Percentiles rank a stretch among this genome's conserved stretches.
These are phyloP conservation scores for Takashimella koratensis DNA, from an alignment of 1,284 basidiomycete species.

Conservation along the genomic window DNA sequence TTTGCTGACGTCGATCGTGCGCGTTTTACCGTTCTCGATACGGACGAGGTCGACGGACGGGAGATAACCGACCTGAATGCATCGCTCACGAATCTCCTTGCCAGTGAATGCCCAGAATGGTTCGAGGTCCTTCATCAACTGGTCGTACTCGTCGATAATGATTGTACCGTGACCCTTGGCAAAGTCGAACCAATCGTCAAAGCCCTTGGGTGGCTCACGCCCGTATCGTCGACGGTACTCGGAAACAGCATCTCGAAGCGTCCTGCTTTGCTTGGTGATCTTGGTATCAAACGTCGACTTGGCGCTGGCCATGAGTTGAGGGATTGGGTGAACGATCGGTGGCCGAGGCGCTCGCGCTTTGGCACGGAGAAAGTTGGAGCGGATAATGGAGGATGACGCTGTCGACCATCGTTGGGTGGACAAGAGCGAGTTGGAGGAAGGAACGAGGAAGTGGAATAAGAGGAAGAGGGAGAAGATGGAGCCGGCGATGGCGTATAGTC, in stretches of 20 bases:
- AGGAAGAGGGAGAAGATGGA: slow-evolving; percentile 26
- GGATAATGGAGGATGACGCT: slow-evolving; percentile 45
- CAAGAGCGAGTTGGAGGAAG: slow-evolving; percentile 28
- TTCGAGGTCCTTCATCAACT: slow-evolving; percentile 69
- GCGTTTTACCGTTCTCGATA: slow-evolving; percentile 62
- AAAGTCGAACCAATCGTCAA: slow-evolving; percentile 85
- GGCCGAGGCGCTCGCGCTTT: slow-evolving; percentile 38
- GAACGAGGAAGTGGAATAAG: slow-evolving; percentile 35
- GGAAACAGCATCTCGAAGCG: slow-evolving; percentile 65
- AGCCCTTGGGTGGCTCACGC: slow-evolving; percentile 77
- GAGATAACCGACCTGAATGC: slow-evolving; percentile 68
- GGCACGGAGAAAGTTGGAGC: slow-evolving; percentile 43
- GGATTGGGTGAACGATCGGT: slow-evolving; percentile 67
- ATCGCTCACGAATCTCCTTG: slow-evolving; percentile 65
- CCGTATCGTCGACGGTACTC: slow-evolving; percentile 76
- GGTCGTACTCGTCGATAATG: slow-evolving; percentile 88
- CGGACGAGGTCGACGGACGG: slow-evolving; percentile 81
- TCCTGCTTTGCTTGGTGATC: slow-evolving; percentile 68
- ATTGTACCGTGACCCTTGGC: slow-evolving; percentile 66
- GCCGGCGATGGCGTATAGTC: slow-evolving; percentile 25
- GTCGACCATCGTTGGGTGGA: slow-evolving; percentile 44
- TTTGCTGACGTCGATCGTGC: slow-evolving; percentile 61
- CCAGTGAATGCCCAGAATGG: slow-evolving; percentile 75
- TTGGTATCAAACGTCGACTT: slow-evolving; percentile 63
- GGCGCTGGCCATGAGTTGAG: slow-evolving; percentile 73